Evolutionary conservation across 306 rosid genomes (phyloP), one percentile per base, ranked within the genome.

Genomic region (Prinsepia uniflora): DNA sequence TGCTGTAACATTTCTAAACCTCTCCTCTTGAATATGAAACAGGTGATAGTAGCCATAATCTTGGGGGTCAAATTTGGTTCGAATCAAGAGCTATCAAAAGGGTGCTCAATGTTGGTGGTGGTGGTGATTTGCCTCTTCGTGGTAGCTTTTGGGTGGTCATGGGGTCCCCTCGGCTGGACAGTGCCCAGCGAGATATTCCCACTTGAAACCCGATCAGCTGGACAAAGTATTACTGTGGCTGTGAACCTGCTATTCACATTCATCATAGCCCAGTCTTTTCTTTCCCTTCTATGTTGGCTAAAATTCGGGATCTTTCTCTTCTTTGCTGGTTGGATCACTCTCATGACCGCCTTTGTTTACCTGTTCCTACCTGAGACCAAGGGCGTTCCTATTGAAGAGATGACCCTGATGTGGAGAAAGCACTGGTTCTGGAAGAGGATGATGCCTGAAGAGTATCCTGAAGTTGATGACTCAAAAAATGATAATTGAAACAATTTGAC

Each of bases 121-220:
- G 70, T 57, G 7, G 73, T 90, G 78, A 71, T 93, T 6, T 93
- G 98, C 83, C 84, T 93, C 17, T 93, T 93, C 61, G 98, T 93
- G 68, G 0, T 93, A 67, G 97, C 96, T 11, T 88, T 88, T 44
- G 93, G 93, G 60, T 88, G 84, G 84, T 88, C 93, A 57, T 88
- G 93, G 93, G 93, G 90, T 36, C 93, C 93, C 1, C 88, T 88
- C 8, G 93, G 93, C 5, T 85, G 93, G 93, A 88, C 93, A 5
- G 82, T 88, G 18, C 93, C 93, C 10, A 88, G 93, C 52, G 93
- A 88, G 79, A 83, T 88, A 45, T 88, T 88, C 64, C 90, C 88
- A 1, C 66, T 88, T 46, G 90, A 88, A 67, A 85, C 74, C 20
- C 69, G 93, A 63, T 88, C 93, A 13, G 93, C 93, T 2, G 93